Evolutionary conservation across 371 early-diverging fungal genomes (phyloP).

Genomic region (Conidiobolus coronatus): DNA sequence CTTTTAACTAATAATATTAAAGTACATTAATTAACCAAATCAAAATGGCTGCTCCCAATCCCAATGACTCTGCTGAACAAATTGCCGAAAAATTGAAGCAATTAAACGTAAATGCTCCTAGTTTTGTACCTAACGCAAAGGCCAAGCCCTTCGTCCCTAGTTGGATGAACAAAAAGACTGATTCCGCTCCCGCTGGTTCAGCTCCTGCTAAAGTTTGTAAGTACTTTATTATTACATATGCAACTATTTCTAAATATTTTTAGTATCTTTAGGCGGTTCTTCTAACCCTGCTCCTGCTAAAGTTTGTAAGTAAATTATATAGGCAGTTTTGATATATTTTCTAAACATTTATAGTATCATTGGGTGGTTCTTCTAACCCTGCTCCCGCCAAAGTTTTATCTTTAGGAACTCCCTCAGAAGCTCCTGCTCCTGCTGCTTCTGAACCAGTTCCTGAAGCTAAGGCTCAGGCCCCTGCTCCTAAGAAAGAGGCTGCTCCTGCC

Average conservation of each 20-base stretch:
- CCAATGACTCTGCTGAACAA: constrained; percentile 3
- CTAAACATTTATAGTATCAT: neutral
- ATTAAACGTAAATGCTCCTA: constrained; percentile 23
- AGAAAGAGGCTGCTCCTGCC: constrained; percentile 1
- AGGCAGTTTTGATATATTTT: neutral
- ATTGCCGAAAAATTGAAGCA: constrained; percentile 8
- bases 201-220: constrained; percentile 5
- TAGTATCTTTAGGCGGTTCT: constrained; percentile 4
- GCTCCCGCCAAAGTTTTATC: constrained; percentile 8
- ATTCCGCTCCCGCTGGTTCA: neutral
- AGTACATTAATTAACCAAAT: too few relatives aligned
- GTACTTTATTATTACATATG: neutral
- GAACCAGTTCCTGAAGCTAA: constrained; percentile 6
- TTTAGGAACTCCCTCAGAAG: constrained; percentile 2
- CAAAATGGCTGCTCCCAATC: too few relatives aligned
- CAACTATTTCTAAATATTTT: neutral
- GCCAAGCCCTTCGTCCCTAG: constrained; percentile 19
- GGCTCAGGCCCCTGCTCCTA: constrained; percentile 1
- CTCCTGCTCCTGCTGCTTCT: constrained; percentile 2
- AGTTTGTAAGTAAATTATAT: constrained; percentile 1
- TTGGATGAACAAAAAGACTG: constrained; percentile 10
- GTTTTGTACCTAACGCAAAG: constrained; percentile 20
- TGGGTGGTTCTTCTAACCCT: neutral
- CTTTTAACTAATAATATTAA: too few relatives aligned
- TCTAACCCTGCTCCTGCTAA: constrained; percentile 9